Conservation (phyloP, 2,329 filamentous ascomycete genomes). For the Annulohypoxylon truncatum region DNA sequence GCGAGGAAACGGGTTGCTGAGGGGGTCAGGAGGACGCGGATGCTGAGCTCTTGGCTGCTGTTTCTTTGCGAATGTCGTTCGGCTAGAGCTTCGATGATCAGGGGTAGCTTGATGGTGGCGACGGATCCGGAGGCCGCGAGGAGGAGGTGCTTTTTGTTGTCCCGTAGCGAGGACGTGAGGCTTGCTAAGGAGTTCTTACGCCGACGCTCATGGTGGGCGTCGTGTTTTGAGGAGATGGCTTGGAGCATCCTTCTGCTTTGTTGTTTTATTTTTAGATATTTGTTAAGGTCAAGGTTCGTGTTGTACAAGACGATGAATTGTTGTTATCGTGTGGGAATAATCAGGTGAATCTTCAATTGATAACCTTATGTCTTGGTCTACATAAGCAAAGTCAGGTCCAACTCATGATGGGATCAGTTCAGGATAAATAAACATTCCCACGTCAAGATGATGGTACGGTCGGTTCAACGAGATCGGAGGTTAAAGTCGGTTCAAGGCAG, state of each 20-base stretch:
- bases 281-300: not conserved
- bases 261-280: not conserved
- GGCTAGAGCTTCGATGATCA: constrained; percentile 71
- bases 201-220: constrained; percentile 42
- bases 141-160: constrained; percentile 70
- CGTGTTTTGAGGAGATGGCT: constrained; percentile 44
- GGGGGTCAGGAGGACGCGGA: constrained; percentile 84
- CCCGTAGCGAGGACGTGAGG: constrained; percentile 53
- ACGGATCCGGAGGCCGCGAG: constrained; percentile 78
- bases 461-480: constrained; percentile 30
- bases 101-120: constrained; percentile 86
- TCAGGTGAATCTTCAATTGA: not conserved
- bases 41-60: constrained; percentile 50
- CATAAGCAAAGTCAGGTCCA: not conserved
- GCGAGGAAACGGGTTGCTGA: constrained; percentile 80
- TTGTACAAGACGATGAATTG: not conserved
- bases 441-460: constrained; percentile 22
- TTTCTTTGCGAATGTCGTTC: not conserved
- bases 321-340: not conserved
- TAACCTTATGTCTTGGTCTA: constrained; percentile 3
- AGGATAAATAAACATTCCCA: constrained; percentile 25
- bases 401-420: not conserved
- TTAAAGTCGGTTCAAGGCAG: constrained; percentile 4
- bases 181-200: constrained; percentile 44
- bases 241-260: constrained; percentile 41